phyloP scores from a whole-genome alignment of 1,139 yeast species.

The Candida sp. region DNA sequence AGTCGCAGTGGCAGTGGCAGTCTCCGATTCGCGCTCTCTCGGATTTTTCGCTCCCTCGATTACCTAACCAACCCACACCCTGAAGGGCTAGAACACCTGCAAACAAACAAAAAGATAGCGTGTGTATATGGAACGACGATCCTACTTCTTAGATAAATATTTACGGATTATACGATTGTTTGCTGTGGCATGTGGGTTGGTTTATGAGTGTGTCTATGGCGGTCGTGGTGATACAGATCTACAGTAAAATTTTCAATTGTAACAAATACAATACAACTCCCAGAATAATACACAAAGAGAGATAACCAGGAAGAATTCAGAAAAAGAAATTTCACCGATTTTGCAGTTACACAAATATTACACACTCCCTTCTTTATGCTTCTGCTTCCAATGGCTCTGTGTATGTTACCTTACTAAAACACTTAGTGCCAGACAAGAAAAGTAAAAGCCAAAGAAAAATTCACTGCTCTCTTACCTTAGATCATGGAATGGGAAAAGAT shows the following conservation, averaged over 20 bases:
- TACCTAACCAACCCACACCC: no score
- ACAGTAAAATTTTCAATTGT: not conserved
- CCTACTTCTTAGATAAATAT: not conserved
- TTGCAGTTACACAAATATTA: constrained; percentile 2
- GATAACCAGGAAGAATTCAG: not conserved
- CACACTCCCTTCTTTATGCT: no score
- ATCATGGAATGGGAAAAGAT: not conserved
- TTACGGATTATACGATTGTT: not conserved
- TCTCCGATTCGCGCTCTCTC: no score
- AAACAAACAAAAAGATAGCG: not conserved
- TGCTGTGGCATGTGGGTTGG: not conserved
- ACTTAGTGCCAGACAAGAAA: not conserved
- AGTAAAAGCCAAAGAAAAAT: not conserved
- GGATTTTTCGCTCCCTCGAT: no score
- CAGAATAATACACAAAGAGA: not conserved
- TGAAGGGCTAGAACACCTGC: not conserved
- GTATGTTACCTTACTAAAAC: not conserved
- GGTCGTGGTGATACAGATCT: not conserved
- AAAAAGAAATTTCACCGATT: not conserved
- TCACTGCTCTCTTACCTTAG: not conserved
- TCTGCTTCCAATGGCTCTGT: not conserved
- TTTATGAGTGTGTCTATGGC: not conserved
- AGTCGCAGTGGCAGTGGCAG: no score
- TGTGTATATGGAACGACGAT: not conserved
- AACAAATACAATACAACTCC: not conserved